Percentiles rank a stretch among this genome's conserved stretches.
Evolutionary conservation across 2,329 filamentous ascomycete species (phyloP).

Genomic region (Hypoxylon sp.): DNA sequence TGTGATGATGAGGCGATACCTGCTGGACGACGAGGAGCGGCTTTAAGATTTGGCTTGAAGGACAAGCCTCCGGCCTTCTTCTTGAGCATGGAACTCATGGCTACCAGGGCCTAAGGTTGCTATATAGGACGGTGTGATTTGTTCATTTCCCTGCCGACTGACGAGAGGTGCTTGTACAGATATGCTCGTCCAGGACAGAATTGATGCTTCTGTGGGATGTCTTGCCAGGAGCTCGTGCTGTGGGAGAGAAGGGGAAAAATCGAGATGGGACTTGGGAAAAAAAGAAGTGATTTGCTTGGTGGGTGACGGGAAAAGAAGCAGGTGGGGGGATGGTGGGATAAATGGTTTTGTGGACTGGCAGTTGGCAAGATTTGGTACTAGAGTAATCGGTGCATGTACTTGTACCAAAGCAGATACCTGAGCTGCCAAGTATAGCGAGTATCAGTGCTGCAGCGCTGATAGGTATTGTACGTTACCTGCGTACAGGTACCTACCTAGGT

Average conservation of each 20-base stretch:
- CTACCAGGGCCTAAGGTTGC: slow-evolving; percentile 22
- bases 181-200: background rate
- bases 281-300: slow-evolving; percentile 14
- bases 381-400: no score
- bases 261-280: slow-evolving; percentile 5
- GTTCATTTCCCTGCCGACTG: slow-evolving; percentile 16
- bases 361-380: background rate
- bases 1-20: slow-evolving; percentile 48
- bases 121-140: slow-evolving; percentile 23
- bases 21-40: slow-evolving; percentile 59
- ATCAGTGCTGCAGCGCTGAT: no score
- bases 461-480: no score
- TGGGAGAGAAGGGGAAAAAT: slow-evolving; percentile 1
- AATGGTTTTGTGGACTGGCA: background rate
- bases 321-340: slow-evolving; percentile 33
- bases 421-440: no score
- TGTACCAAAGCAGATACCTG: no score
- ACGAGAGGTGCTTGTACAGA: background rate
- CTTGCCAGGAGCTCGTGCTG: background rate
- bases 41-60: slow-evolving; percentile 80
- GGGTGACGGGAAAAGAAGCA: slow-evolving; percentile 10
- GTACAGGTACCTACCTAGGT: no score
- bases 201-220: background rate
- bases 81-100: slow-evolving; percentile 68
- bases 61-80: slow-evolving; percentile 69